Percentiles rank a stretch among this genome's conserved stretches.
These are phyloP conservation scores for Solanum chiquidenum DNA, from an alignment of 257 asterid species.

Conservation along the genomic window DNA sequence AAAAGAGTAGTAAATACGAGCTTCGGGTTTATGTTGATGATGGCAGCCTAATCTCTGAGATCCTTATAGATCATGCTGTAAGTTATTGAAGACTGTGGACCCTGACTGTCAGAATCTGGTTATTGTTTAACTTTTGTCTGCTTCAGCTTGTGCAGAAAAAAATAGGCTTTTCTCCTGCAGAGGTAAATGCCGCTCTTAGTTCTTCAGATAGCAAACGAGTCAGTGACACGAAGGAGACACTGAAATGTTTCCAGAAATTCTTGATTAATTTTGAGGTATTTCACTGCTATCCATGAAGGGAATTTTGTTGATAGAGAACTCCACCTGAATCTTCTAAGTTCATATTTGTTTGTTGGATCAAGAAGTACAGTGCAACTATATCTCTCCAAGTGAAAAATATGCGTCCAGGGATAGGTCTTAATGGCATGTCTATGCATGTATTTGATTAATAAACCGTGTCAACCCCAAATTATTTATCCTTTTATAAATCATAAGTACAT, in stretches of 20 bases:
- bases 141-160: conserved; percentile 54
- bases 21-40: conserved; percentile 77
- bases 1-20: conserved; percentile 44
- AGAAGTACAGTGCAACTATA: not conserved
- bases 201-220: conserved; percentile 35
- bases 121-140: not conserved
- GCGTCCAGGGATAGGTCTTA: not conserved
- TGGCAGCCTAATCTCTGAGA: conserved; percentile 90
- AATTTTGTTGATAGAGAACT: not conserved
- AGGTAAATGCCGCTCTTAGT: conserved; percentile 49
- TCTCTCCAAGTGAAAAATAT: not conserved
- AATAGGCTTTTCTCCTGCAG: conserved; percentile 68
- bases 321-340: not conserved
- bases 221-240: conserved; percentile 34
- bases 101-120: conserved; percentile 9
- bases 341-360: not conserved
- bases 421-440: not conserved
- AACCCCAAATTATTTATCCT: not conserved
- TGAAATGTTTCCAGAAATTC: conserved; percentile 58
- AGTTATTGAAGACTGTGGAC: conserved; percentile 5
- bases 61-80: conserved; percentile 68
- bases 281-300: not conserved
- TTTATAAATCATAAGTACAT: not conserved
- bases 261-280: conserved; percentile 73
- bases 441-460: not conserved